Evolutionary conservation across 495 filamentous ascomycete species (phyloP).

Genomic region (Aspergillus egyptiacus): DNA sequence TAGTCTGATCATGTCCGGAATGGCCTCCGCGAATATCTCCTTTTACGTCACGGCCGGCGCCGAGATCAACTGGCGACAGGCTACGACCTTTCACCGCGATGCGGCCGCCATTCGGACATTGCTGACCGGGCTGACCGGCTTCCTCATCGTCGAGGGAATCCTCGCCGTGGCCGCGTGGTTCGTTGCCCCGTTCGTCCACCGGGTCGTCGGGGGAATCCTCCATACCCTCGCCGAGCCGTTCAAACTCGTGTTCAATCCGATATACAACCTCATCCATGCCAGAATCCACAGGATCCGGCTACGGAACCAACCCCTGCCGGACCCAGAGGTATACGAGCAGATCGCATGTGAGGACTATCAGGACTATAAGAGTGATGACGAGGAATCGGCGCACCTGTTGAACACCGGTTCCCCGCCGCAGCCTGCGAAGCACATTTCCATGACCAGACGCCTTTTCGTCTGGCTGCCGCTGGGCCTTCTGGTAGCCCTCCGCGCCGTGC

Average conservation of each 20-base stretch:
- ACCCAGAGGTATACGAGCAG: conserved; percentile 29
- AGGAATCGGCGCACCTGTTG: conserved; percentile 20
- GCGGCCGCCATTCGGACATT: conserved; percentile 33
- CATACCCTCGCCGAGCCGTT: conserved; percentile 30
- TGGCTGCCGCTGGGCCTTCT: conserved; percentile 19
- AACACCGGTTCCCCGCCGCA: conserved; percentile 2
- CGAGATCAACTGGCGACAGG: conserved; percentile 39
- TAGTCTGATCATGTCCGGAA: conserved; percentile 31
- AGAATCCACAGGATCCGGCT: conserved; percentile 9
- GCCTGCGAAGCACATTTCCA: conserved; percentile 3
- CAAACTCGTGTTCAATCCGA: conserved; percentile 21
- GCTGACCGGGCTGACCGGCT: conserved; percentile 35
- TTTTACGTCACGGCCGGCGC: conserved; percentile 34
- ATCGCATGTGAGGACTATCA: conserved; percentile 27
- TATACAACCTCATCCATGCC: conserved; percentile 14
- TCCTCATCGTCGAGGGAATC: conserved; percentile 28
- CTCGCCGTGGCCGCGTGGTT: conserved; percentile 22
- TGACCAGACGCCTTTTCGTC: conserved; percentile 15
- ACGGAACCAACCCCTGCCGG: conserved; percentile 18
- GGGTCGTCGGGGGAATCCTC: conserved; percentile 24
- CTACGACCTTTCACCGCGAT: conserved; percentile 29
- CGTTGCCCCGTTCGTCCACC: conserved; percentile 20
- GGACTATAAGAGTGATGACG: conserved; percentile 27
- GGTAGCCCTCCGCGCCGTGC: conserved; percentile 22
- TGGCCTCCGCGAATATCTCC: conserved; percentile 34